Evolutionary conservation across 2,329 filamentous ascomycete genomes (phyloP).

Genomic region (Magnaporthiopsis incrustans): DNA sequence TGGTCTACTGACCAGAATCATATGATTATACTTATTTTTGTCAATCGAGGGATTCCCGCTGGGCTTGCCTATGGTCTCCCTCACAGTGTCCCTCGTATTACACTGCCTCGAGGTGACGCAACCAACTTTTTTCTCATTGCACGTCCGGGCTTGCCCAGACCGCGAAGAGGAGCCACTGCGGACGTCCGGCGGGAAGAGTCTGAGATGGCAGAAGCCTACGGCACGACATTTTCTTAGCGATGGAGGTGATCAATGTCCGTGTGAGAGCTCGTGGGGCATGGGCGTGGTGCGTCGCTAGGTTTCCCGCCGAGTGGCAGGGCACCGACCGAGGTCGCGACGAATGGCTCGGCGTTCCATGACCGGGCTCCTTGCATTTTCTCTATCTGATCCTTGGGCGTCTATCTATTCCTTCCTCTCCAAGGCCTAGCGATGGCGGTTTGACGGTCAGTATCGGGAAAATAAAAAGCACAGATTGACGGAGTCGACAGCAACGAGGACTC

Average conservation of each 20-base stretch:
- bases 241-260: no score
- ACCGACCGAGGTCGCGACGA: no score
- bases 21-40: constrained; percentile 80
- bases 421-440: not conserved
- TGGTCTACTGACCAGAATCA: constrained; percentile 58
- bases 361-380: not conserved
- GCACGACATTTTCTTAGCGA: no score
- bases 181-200: no score
- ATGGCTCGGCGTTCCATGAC: no score
- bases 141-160: constrained; percentile 37
- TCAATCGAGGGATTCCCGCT: constrained; percentile 44
- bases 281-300: no score
- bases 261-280: no score
- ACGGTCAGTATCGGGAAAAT: not conserved
- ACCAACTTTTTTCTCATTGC: constrained; percentile 46
- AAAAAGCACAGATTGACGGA: not conserved
- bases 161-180: constrained; percentile 60
- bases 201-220: no score
- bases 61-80: constrained; percentile 59
- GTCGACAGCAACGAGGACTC: constrained; percentile 19
- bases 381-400: not conserved
- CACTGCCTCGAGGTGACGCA: constrained; percentile 66
- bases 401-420: not conserved
- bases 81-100: constrained; percentile 68
- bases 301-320: no score